Evolutionary conservation across 176 grass and related monocot genomes (phyloP).

Genomic region (Aegilops sharonensis): DNA sequence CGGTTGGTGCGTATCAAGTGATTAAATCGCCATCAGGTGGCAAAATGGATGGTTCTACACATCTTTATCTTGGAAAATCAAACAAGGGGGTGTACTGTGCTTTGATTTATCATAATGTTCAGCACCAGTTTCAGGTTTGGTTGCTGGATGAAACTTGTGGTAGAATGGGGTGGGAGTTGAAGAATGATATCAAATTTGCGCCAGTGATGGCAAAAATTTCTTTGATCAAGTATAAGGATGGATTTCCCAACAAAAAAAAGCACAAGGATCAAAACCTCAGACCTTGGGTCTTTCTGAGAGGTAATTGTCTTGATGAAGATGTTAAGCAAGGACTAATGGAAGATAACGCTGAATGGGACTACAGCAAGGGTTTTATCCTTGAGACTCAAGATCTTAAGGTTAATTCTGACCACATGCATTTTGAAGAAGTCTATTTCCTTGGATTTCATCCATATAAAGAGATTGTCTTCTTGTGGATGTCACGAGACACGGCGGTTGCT

Average conservation of each 20-base stretch:
- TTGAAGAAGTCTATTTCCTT: not conserved
- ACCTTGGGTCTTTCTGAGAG: not conserved
- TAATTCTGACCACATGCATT: not conserved
- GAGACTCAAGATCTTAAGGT: not conserved
- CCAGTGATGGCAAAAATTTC: not conserved
- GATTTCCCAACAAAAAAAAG: too few relatives aligned
- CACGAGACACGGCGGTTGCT: not conserved
- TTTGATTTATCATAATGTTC: not conserved
- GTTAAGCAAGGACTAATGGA: not conserved
- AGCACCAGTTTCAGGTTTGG: not conserved
- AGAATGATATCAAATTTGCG: not conserved
- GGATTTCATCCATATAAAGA: slow-evolving; percentile 8
- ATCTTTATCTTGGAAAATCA: not conserved
- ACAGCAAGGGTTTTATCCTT: not conserved
- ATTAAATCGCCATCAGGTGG: not conserved
- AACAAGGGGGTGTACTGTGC: not conserved
- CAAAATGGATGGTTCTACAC: too few relatives aligned
- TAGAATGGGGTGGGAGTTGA: not conserved
- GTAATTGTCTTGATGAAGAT: not conserved
- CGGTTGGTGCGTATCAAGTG: not conserved
- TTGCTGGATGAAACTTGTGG: not conserved
- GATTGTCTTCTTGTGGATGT: not conserved
- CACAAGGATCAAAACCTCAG: not conserved
- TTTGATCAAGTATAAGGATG: not conserved
- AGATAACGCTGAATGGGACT: not conserved